Conservation (phyloP, 2,329 filamentous ascomycete genomes). For the Claviceps digitariae region DNA sequence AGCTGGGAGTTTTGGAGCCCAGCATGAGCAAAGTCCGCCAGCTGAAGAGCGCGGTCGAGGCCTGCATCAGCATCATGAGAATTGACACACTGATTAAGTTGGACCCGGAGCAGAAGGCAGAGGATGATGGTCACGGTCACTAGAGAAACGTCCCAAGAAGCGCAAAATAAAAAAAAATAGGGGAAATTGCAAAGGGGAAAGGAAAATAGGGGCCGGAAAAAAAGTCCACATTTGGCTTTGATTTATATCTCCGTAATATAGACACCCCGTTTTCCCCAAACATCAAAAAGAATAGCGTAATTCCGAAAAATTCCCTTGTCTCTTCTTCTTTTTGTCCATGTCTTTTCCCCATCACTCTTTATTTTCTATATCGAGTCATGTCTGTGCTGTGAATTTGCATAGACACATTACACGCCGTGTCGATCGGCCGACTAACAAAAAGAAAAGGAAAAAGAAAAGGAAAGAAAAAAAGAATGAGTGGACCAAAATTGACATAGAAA, state of each 20-base stretch:
- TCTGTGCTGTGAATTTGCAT: too few relatives aligned
- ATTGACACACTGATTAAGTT: slow-evolving; percentile 98
- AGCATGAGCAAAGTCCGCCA: slow-evolving; percentile 98
- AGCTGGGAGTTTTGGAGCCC: slow-evolving; percentile 89
- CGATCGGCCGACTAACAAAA: too few relatives aligned
- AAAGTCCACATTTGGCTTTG: neutral
- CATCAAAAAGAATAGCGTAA: too few relatives aligned
- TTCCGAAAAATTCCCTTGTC: too few relatives aligned
- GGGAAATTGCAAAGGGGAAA: neutral
- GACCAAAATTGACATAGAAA: neutral
- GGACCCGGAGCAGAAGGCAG: slow-evolving; percentile 67
- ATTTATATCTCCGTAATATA: neutral
- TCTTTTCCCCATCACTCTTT: too few relatives aligned
- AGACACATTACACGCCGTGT: too few relatives aligned
- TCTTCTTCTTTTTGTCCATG: too few relatives aligned
- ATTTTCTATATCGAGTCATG: too few relatives aligned
- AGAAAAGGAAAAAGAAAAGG: too few relatives aligned
- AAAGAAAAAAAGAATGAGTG: neutral
- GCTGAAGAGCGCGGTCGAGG: slow-evolving; percentile 96
- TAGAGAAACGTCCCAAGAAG: slow-evolving; percentile 19
- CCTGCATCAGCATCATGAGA: slow-evolving; percentile 97
- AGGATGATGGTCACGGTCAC: slow-evolving; percentile 75
- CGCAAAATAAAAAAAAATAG: neutral
- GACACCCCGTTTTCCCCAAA: neutral
- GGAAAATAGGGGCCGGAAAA: neutral